Evolutionary conservation across 1,284 basidiomycete genomes (phyloP), one percentile per base, ranked within the genome.

Genomic region (Fomitopsis pinicola): DNA sequence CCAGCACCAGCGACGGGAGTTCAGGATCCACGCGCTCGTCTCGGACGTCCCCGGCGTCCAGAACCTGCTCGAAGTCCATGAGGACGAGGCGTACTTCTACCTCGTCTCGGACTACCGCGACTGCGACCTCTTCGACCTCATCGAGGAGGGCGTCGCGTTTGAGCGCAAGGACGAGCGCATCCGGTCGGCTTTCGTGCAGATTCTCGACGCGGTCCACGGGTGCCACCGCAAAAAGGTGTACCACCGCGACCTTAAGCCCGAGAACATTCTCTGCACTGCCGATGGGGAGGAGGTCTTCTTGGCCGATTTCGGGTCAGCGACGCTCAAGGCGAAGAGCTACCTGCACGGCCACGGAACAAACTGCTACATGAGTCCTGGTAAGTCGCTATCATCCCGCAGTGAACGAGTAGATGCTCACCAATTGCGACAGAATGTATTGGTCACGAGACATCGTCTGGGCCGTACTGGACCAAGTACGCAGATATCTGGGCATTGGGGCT

Each of bases 401-500:
- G 2, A 42, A 4, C 26, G 33, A 4, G n/a, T 30, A 17, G 26
- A 30, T 2, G 36, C 59, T 50, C 26, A 28, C 5, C 48, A 10
- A 10, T 1, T 5, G n/a, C 48, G 26, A 26, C 48, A 75, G 74
- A 76, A 63, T 72, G 69, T 44, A 40, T 72, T 48, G 70, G 70
- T 14, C 57, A 59, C 35, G 64, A 71, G 35, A 56, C 61, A 15
- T 59, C 62, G 26, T 61, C 57, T 44, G 42, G 59, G 3, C 59
- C 71, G 5, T 96, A 94, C 77, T 89, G 84, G 53, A 89, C 93
- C 22, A 79, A 80, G 26, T 80, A 85, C 63, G 91, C 88, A 72
- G 96, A 98, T 71, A 83, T 98, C 63, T 98, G 96, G 96, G 89
- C 95, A 3, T 80, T 98, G n/a, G 74, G 73, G 10, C 61, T 73